A percentile compares a stretch with the other conserved stretches of the same genome.
These are phyloP conservation scores for Ceratobasidium sp. DNA, from an alignment of 1,284 basidiomycete species.

Conservation along the genomic window DNA sequence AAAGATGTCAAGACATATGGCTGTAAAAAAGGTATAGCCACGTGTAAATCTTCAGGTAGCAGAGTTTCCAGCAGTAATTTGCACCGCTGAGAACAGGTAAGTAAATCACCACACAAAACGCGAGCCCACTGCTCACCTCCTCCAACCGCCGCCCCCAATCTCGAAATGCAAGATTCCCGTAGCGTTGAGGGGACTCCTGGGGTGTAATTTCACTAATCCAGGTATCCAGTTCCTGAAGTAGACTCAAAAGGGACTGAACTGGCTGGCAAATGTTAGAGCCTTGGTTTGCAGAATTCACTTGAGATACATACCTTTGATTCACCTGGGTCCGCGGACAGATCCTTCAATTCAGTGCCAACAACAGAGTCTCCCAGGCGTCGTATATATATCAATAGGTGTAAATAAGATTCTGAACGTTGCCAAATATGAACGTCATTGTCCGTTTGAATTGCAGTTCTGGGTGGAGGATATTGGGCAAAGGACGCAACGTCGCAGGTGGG, in stretches of 20 bases:
- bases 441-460: slow-evolving; percentile 61
- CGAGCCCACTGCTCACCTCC: slow-evolving; percentile 59
- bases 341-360: slow-evolving; percentile 56
- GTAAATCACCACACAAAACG: slow-evolving; percentile 29
- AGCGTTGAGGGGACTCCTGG: slow-evolving; percentile 82
- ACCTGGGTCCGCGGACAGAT: slow-evolving; percentile 14
- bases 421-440: slow-evolving; percentile 74
- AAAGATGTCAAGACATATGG: slow-evolving; percentile 86
- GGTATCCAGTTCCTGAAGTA: slow-evolving; percentile 72
- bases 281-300: slow-evolving; percentile 49
- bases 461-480: slow-evolving; percentile 33
- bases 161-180: slow-evolving; percentile 93
- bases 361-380: slow-evolving; percentile 75
- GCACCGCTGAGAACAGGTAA: slow-evolving; percentile 57
- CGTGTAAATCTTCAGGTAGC: slow-evolving; percentile 56
- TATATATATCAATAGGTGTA: slow-evolving; percentile 74
- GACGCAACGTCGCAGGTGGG: slow-evolving; percentile 18
- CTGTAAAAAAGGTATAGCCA: slow-evolving; percentile 64
- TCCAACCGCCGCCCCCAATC: slow-evolving; percentile 83
- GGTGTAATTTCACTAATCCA: slow-evolving; percentile 89
- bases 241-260: slow-evolving; percentile 55
- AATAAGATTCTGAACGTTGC: slow-evolving; percentile 72
- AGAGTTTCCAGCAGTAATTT: slow-evolving; percentile 62
- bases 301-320: slow-evolving; percentile 39
- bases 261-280: slow-evolving; percentile 54